Evolutionary conservation across 306 rosid species (phyloP).

Genomic region (Cicer cuneatum): DNA sequence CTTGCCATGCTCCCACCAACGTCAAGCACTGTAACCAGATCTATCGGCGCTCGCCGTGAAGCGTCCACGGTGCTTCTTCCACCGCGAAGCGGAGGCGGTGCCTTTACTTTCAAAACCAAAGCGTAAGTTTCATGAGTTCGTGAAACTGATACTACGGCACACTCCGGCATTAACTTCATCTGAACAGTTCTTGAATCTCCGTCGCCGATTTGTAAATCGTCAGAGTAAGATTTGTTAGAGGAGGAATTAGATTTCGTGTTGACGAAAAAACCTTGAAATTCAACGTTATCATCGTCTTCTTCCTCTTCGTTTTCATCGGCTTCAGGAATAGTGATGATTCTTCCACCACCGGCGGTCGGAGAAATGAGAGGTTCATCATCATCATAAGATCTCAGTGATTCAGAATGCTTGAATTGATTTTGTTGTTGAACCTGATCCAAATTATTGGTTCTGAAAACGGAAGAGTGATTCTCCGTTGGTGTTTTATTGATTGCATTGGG

Average conservation of each 20-base stretch:
- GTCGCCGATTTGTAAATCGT: slow-evolving; percentile 39
- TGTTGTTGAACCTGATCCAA: slow-evolving; percentile 25
- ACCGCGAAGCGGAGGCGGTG: slow-evolving; percentile 48
- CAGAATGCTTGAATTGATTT: slow-evolving; percentile 33
- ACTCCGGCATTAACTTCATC: slow-evolving; percentile 73
- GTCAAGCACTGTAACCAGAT: slow-evolving; percentile 80
- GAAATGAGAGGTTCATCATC: slow-evolving; percentile 81
- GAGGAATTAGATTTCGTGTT: slow-evolving; percentile 57
- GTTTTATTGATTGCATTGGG: slow-evolving; percentile 42
- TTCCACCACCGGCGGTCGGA: slow-evolving; percentile 51
- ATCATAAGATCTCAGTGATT: slow-evolving; percentile 56
- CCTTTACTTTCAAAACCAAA: slow-evolving; percentile 70
- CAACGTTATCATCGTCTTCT: slow-evolving; percentile 60
- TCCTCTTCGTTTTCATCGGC: slow-evolving; percentile 65
- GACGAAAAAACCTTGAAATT: slow-evolving; percentile 85
- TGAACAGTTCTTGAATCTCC: slow-evolving; percentile 64
- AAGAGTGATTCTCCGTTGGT: slow-evolving; percentile 36
- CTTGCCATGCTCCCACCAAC: slow-evolving; percentile 77
- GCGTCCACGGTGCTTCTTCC: slow-evolving; percentile 39
- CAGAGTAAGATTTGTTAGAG: slow-evolving; percentile 51
- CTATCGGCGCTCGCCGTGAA: slow-evolving; percentile 72
- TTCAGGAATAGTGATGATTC: slow-evolving; percentile 72
- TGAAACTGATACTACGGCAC: slow-evolving; percentile 63
- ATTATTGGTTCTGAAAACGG: slow-evolving; percentile 38
- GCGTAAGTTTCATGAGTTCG: slow-evolving; percentile 66